Evolutionary conservation across 129 eudicot genomes (phyloP), one percentile per base, ranked within the genome.

Genomic region (Calendula officinalis): DNA sequence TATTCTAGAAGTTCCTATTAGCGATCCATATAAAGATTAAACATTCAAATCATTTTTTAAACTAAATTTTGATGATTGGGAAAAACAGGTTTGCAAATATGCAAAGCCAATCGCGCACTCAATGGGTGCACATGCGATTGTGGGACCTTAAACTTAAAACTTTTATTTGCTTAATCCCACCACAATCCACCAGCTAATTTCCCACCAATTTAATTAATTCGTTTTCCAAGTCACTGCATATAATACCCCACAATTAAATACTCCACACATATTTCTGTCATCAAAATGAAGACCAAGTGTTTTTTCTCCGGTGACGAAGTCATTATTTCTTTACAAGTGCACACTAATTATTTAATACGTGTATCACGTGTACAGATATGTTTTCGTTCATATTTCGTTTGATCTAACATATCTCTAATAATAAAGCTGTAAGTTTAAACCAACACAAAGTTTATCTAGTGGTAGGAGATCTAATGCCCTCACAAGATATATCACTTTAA

Each of bases 141-240:
- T 62, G n/a, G 53, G 60, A 66, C 60, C 62, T 66, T 66, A 61
- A 66, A 52, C 62, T 40, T 39, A 66, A 66, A 61, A 66, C 71
- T 51, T 51, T 52, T 5, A 52, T 66, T 66, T 52, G 52, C 51
- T 66, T 66, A 7, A 27, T 30, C 32, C 5, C 34, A n/a, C 49
- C 42, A 22, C 49, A 48, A 36, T 3, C n/a, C 9, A 66, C 71
- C 62, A 66, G 62, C 71, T 66, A 66, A 66, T 52, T 39, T 66
- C 71, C 71, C 62, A 39, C 32, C 22, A 38, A 51, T 64, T 35
- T 64, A 64, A 50, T 30, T 35, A 37, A 64, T 47, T 50, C 57
- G 14, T 13, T 11, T 66, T 50, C 60, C 71, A 66, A 66, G 61
- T 38, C 71, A 66, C 71, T 51, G n/a, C 50, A 51, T 14, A 22